Evolutionary conservation across 2,329 filamentous ascomycete genomes (phyloP).

Genomic region (Aaosphaeria pasadenensis): DNA sequence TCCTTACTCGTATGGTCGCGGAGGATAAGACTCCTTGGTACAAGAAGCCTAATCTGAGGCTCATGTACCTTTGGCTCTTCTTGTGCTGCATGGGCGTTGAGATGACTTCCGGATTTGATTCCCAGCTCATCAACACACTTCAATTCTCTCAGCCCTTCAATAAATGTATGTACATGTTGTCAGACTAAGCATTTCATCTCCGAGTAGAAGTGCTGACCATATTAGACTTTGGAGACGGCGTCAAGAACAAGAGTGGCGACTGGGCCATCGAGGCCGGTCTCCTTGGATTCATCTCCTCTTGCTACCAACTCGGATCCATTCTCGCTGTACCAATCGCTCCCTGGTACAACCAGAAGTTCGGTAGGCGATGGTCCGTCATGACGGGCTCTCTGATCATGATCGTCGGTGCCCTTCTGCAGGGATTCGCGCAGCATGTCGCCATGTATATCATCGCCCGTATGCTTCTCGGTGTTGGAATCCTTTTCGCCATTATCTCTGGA

Average conservation of each 20-base stretch:
- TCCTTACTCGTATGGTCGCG: conserved; percentile 21
- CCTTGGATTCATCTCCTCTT: conserved; percentile 33
- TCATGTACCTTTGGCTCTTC: conserved; percentile 38
- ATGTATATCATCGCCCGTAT: conserved; percentile 61
- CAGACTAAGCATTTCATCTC: too few species aligned
- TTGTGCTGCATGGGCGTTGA: conserved; percentile 38
- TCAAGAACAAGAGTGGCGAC: conserved; percentile 5
- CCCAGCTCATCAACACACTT: conserved; percentile 36
- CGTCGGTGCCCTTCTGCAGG: conserved; percentile 59
- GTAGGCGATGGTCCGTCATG: conserved; percentile 56
- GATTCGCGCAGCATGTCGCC: conserved; percentile 44
- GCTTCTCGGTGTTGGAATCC: conserved; percentile 67
- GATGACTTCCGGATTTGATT: conserved; percentile 38
- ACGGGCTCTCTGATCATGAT: conserved; percentile 59
- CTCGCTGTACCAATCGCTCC: conserved; percentile 31
- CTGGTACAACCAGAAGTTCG: conserved; percentile 41
- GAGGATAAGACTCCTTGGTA: conserved; percentile 42
- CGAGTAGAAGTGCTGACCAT: too few species aligned
- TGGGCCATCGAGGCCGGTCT: conserved; percentile 20
- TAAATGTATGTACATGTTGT: conserved; percentile 18
- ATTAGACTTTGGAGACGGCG: conserved; percentile 29
- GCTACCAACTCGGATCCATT: conserved; percentile 35
- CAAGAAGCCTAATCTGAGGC: conserved; percentile 37
- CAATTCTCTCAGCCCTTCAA: conserved; percentile 34
- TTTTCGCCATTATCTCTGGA: conserved; percentile 62